These are phyloP conservation scores for Pseudozyma sp. DNA, from an alignment of 1,284 basidiomycete species.

Conservation along the genomic window DNA sequence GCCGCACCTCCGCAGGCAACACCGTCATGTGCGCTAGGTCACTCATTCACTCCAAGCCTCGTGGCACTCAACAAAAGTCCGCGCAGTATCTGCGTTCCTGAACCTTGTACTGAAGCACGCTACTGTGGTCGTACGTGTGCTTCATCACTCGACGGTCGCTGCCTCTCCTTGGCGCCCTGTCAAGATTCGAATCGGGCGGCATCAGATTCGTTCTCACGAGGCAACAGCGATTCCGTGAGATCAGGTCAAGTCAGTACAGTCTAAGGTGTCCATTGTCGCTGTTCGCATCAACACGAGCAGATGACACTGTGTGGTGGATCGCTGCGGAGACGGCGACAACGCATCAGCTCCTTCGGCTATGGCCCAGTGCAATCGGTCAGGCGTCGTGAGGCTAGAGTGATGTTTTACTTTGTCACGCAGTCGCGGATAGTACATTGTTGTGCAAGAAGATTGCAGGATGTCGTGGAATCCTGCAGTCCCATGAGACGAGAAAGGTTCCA, in stretches of 20 bases:
- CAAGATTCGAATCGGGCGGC: neutral
- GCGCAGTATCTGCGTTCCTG: too few relatives aligned
- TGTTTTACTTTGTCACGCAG: slow-evolving; percentile 22
- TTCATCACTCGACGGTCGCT: neutral
- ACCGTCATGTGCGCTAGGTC: too few relatives aligned
- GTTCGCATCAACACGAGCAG: too few relatives aligned
- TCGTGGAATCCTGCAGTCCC: neutral
- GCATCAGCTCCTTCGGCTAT: neutral
- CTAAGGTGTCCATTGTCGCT: too few relatives aligned
- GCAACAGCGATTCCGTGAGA: neutral
- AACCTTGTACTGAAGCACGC: too few relatives aligned
- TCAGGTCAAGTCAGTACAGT: too few relatives aligned
- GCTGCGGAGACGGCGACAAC: too few relatives aligned
- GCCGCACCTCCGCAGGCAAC: neutral
- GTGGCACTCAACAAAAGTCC: neutral
- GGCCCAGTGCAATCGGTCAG: neutral
- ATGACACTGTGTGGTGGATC: too few relatives aligned
- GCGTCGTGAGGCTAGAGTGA: neutral
- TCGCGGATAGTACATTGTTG: slow-evolving; percentile 33
- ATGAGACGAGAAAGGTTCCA: slow-evolving; percentile 5
- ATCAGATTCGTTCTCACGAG: neutral
- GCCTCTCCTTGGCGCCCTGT: neutral
- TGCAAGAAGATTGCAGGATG: slow-evolving; percentile 1
- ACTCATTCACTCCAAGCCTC: neutral
- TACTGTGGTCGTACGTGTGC: too few relatives aligned